Evolutionary conservation across 257 asterid genomes (phyloP).

Genomic region (Coffea canephora): DNA sequence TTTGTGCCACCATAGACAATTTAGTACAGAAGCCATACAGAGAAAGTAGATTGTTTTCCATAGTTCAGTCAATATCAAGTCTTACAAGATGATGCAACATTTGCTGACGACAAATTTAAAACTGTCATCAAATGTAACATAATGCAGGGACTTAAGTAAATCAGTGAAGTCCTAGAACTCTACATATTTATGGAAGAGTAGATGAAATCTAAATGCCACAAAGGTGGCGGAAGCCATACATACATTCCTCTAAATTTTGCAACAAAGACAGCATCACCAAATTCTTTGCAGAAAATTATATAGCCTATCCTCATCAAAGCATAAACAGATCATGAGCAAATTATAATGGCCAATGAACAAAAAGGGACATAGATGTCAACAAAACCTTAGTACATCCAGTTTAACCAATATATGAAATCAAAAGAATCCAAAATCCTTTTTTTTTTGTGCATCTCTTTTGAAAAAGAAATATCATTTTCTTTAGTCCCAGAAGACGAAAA

Average conservation of each 20-base stretch:
- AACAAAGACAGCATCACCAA: background rate
- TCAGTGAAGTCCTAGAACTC: background rate
- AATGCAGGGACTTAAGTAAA: background rate
- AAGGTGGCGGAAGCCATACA: no score
- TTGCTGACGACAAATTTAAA: slow-evolving; percentile 1
- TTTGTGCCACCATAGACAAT: background rate
- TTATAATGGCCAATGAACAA: no score
- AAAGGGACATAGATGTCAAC: background rate
- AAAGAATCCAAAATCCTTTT: background rate
- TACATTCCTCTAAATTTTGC: background rate
- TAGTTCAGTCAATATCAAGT: background rate
- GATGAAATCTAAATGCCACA: background rate
- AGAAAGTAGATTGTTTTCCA: background rate
- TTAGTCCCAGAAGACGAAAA: background rate
- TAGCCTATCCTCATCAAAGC: background rate
- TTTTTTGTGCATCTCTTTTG: background rate
- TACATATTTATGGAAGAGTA: background rate
- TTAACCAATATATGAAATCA: background rate
- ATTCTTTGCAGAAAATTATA: background rate
- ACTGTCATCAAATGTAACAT: background rate
- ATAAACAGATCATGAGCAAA: background rate
- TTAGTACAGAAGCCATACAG: background rate
- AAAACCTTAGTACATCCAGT: background rate
- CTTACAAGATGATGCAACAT: background rate
- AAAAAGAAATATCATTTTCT: background rate